Base-by-base conservation (phyloP, 495 filamentous ascomycete species). In the Astrocystis sublimbata region DNA sequence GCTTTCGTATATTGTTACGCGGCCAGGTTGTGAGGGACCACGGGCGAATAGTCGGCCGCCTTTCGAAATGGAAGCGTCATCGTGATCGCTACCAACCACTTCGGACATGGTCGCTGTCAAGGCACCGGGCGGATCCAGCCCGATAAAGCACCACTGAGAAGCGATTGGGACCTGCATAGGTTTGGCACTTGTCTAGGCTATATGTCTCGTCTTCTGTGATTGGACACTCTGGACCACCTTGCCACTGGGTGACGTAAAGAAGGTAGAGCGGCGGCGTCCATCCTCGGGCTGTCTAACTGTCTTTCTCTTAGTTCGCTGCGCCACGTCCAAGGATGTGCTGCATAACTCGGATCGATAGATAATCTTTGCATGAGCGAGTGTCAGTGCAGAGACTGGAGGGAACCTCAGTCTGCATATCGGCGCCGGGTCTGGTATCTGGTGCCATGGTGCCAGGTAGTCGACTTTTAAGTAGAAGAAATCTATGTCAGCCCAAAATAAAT, bases 111-210 rank as follows among this genome's bases (percentile, higher is more conserved):
- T 42, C 24, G 6, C 54, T 7, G 15, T n/a, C 54, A 57, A 30
- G 52, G 52, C 36, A 56, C 52, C 23, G 13, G 21, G 30, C 51
- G 12, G 36, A 55, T 31, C 36, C 36, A 40, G 9, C 19, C 47
- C 47, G 1, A 17, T 3, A 12, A 55, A 66, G 42, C 50, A 56
- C 62, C 64, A 65, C 35, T 66, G 51, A 63, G 64, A 43, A 50
- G 66, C 33, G 60, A 62, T 63, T 61, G 69, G 69, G 69, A 71
- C 69, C 69, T 71, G 69, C 69, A 71, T 71, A 60, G 28, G 36
- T 9, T 26, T 33, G 54, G 53, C 9, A 26, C 35, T 33, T 21
- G 24, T 10, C 23, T 56, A 31, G 12, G 21, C 3, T 40, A 36
- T 35, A 60, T 19, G 33, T 10, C 23, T 31, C 40, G 56, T 42